phyloP scores from a whole-genome alignment of 2,329 filamentous ascomycete species.

The Verticillium longisporum region DNA sequence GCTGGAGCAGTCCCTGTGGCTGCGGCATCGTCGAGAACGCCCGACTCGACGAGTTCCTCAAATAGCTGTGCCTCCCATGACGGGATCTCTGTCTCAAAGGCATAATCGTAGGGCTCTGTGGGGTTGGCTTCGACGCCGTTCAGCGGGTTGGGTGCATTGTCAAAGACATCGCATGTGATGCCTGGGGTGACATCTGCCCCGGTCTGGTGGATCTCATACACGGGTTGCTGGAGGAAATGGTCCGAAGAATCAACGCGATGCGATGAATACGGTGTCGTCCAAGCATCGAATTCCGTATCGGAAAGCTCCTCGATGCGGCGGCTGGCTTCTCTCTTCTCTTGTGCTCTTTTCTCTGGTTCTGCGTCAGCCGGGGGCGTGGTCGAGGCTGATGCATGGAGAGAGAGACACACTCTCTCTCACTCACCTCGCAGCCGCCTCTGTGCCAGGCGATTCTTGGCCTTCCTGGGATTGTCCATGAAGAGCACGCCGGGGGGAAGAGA shows the following conservation, averaged over 20 bases:
- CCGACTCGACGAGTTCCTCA: neutral
- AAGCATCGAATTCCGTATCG: neutral
- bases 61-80: neutral
- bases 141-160: neutral
- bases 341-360: neutral
- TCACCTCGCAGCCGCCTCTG: neutral
- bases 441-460: neutral
- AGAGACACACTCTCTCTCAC: neutral
- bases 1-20: too few relatives aligned
- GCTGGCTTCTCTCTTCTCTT: neutral
- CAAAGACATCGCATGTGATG: neutral
- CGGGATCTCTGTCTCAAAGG: neutral
- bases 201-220: neutral
- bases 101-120: neutral
- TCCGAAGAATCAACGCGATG: neutral
- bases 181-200: neutral
- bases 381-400: neutral
- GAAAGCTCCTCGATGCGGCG: neutral
- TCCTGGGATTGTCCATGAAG: neutral
- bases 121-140: neutral
- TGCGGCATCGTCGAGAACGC: neutral
- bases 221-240: neutral
- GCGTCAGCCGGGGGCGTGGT: neutral
- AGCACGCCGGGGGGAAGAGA: neutral
- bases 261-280: neutral